These are phyloP conservation scores for Neofusicoccum ribis DNA, from an alignment of 2,329 filamentous ascomycete genomes.

Conservation along the genomic window DNA sequence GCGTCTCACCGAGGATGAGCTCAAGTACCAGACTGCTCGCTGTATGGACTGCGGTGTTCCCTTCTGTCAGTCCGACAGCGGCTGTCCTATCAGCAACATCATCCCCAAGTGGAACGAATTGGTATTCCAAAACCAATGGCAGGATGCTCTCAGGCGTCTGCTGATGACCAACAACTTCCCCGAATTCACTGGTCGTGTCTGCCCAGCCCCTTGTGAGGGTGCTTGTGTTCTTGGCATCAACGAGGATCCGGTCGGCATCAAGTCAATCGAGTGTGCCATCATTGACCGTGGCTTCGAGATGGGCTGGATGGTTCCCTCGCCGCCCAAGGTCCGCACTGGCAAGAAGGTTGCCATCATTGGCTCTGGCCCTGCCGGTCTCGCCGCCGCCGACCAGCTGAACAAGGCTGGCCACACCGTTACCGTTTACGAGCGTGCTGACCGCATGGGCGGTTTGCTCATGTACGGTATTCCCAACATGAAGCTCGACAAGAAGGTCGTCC, in stretches of 20 bases:
- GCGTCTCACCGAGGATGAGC: conserved; percentile 87
- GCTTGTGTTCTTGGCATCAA: conserved; percentile 96
- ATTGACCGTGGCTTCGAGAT: conserved; percentile 97
- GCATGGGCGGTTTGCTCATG: conserved; percentile 89
- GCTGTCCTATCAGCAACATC: conserved; percentile 95
- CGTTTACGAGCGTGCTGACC: conserved; percentile 89
- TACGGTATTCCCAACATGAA: conserved; percentile 99
- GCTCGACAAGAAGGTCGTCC: conserved; percentile 95
- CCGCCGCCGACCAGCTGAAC: conserved; percentile 91
- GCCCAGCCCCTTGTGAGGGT: conserved; percentile 93
- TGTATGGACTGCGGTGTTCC: conserved; percentile 99
- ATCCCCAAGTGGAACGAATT: conserved; percentile 97
- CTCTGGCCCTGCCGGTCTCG: conserved; percentile 88
- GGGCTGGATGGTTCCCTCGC: conserved; percentile 92
- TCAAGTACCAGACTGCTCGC: conserved; percentile 93
- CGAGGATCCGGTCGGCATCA: conserved; percentile 95
- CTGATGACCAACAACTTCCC: conserved; percentile 99
- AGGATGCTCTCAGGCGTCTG: conserved; percentile 85
- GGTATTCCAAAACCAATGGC: conserved; percentile 75
- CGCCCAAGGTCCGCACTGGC: conserved; percentile 77
- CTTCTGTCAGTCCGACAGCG: conserved; percentile 95
- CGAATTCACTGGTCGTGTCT: conserved; percentile 95
- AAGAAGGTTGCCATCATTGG: conserved; percentile 89
- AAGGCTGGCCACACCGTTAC: conserved; percentile 85
- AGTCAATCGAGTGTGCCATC: conserved; percentile 96